Base-by-base conservation (phyloP, 2,329 filamentous ascomycete genomes). In the Scedosporium dehoogii region DNA sequence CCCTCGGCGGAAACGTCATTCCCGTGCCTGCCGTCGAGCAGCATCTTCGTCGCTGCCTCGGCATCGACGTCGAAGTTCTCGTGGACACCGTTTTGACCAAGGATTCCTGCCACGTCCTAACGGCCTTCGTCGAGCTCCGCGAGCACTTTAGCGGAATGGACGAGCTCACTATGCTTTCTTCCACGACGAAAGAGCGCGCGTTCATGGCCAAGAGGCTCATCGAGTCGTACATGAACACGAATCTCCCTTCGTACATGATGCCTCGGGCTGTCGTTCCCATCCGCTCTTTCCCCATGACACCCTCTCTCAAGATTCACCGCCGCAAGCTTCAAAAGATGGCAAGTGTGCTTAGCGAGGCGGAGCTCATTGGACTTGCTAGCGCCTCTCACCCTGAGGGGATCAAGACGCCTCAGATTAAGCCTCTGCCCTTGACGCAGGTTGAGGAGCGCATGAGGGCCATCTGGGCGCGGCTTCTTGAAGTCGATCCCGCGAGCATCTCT, bases 281-380 rank as follows among this genome's bases (percentile, higher is more conserved):
- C 23, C 74, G 73, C 56, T 68, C 73, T 10, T 73, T 84, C 21
- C 81, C 81, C 0, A 67, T 82, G 23, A 82, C 79, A 0, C 72
- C 75, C 0, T 79, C 79, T 0, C 73, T 83, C 60, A 80, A 84
- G 66, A 74, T 83, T 48, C 78, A 83, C 65, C 74, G 79, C 1
- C 72, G 75, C 18, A 76, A 76, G 60, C 73, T 84, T 6, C 77
- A 79, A 62, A 77, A 75, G 64, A 73, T 78, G 64, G 76, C 78
- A 29, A 67, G 74, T 0, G 73, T 74, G 0, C 64, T 81, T 9
- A 76, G 77, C 0, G 74, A 74, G 4, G 70, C 76, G 1, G 75
- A 82, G 63, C 71, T 83, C 0, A 63, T 78, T 1, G 73, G 70
- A 0, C 70, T 83, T 14, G 74, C 75, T 0, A 71, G 69, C 3